Evolutionary conservation across 768 basidiomycete genomes (phyloP), one percentile per base, ranked within the genome.

Genomic region (Nidula microcarpa): DNA sequence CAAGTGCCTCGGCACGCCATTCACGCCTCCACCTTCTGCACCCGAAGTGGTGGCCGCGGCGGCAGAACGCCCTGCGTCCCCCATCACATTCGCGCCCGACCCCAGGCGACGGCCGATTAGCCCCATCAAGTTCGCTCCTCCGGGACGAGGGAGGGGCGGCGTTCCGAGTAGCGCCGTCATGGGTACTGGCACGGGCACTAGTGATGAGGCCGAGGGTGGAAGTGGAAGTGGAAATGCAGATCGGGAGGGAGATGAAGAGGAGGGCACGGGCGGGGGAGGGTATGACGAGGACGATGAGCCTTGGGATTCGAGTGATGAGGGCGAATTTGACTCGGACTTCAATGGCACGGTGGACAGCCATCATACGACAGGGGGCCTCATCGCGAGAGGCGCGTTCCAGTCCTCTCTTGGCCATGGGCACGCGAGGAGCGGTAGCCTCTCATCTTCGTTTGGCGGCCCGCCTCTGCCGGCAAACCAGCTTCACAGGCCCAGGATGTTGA

Each of bases 71-170:
- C 71, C 85, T 1, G 75, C 82, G 0, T 87, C 85, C 0, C 89
- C 87, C 11, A 88, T 89, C 61, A 83, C 80, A 0, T 91, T 89
- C 57, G 86, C 86, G 0, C 76, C 75, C 1, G 72, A 74, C 46
- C 74, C 73, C 13, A 58, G 67, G 1, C 57, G 63, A 33, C 61
- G 75, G 10, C 74, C 74, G 4, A 68, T 72, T 23, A 77, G 72
- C 17, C 78, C 73, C 35, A 78, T 79, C 55, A 59, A 71, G 39
- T 79, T 78, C 51, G 74, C 74, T 58, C 66, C 51, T 45, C 58
- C 60, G 1, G 47, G 53, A 39, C 43, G 5, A 52, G 53, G 17
- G 18, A 45, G n/a, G 53, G 60, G 47, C 37, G 49, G 51, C 32
- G 53, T 16, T 52, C 32, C 43, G 49, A 57, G 39, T 53, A 55